Evolutionary conservation across 1,284 basidiomycete species (phyloP), one percentile per base, ranked within the genome.

Genomic region (Pyrrhoderma lamaoense): DNA sequence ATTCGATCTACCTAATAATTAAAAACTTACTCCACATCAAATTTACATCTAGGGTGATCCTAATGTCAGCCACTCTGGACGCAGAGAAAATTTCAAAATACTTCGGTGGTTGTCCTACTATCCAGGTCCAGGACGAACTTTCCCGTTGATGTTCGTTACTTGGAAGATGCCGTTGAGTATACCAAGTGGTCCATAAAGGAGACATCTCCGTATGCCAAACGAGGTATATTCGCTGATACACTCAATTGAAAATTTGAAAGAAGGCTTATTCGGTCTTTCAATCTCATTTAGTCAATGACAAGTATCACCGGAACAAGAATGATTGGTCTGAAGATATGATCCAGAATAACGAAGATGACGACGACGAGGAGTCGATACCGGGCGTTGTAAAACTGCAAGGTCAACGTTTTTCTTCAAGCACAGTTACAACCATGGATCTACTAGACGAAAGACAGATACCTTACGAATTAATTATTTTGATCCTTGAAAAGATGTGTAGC

Each of bases 31-130:
- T n/a, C n/a, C n/a, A n/a, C n/a, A 39, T 35, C 49, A 35, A 22
- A 22, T 23, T 21, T 31, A 2, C 4, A 21, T 35, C 14, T 55
- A 93, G 90, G 68, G 81, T 99, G 27, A 81, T 99, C 31, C 77
- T 99, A 50, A 99, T 99, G 96, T 97, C 93, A 21, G 96, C 96
- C 0, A 99, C 96, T 0, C 76, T 98, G 25, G 93, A 99, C 62
- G 89, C 92, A 0, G 88, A 94, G 55, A 95, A 97, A 68, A 85
- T 99, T 47, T 91, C 93, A n/a, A 71, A 69, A 19, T 99, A 90
- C 68, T 98, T 99, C 64, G 91, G 88, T 18, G 84, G 84, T 22
- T 97, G 94, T 64, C 93, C 93, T 0, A 82, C 85, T 22, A 72
- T 97, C 42, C 81, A 82, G 57, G 90, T 99, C 95, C 95, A 7